Conservation (phyloP, 2,329 filamentous ascomycete species). For the Aspergillus hiratsukae region DNA sequence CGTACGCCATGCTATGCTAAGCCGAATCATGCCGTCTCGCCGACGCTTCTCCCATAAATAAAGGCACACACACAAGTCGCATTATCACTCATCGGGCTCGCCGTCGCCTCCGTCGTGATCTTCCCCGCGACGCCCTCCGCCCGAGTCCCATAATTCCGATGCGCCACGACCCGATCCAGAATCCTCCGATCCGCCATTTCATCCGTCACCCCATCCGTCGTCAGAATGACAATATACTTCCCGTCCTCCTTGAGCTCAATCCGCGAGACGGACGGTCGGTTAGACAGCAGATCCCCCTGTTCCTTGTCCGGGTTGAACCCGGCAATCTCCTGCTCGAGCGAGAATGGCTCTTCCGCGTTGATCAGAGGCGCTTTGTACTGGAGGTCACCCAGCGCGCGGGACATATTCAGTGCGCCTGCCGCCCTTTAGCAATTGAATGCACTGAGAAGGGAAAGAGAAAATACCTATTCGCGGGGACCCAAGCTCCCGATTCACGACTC, state of each 20-base stretch:
- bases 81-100: conserved; percentile 5
- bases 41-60: not conserved
- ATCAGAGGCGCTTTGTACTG: conserved; percentile 7
- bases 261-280: not conserved
- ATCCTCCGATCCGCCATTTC: not conserved
- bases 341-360: not conserved
- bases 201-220: conserved; percentile 10
- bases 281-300: conserved; percentile 2
- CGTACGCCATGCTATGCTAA: not conserved
- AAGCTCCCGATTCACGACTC: not conserved
- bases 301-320: not conserved
- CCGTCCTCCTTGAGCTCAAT: not conserved
- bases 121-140: not conserved
- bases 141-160: not conserved
- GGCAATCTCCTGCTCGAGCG: not conserved
- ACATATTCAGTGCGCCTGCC: conserved; percentile 10
- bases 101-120: conserved; percentile 1
- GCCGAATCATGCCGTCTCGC: not conserved
- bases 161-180: not conserved
- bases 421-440: not conserved
- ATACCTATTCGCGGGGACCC: conserved; percentile 4
- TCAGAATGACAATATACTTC: conserved; percentile 4
- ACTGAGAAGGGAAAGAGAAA: not conserved
- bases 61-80: conserved; percentile 7
- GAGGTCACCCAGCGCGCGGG: conserved; percentile 9